phyloP scores from a whole-genome alignment of 73 alveolate genomes.

The Symbiodinium pilosum region DNA sequence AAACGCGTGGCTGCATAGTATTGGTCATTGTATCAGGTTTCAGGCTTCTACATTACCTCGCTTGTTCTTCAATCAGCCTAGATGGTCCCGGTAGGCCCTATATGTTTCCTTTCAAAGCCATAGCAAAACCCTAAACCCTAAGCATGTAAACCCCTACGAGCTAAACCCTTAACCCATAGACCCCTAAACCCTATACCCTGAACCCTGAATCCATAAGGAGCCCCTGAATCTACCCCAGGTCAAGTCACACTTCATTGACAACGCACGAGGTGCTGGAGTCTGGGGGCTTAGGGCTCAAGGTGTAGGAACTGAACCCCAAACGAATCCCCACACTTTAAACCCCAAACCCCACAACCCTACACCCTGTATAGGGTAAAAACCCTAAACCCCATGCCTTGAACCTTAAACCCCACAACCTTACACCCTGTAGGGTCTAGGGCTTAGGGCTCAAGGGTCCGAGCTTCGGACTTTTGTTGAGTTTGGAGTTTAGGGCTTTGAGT shows the following conservation, averaged over 20 bases:
- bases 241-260: constrained; percentile 6
- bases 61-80: too few species aligned
- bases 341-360: too few species aligned
- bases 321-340: too few species aligned
- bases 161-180: neutral
- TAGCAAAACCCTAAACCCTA: neutral
- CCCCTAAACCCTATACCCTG: neutral
- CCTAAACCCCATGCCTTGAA: too few species aligned
- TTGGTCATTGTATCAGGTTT: too few species aligned
- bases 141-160: neutral
- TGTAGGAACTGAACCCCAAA: too few species aligned
- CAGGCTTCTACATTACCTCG: too few species aligned
- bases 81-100: too few species aligned
- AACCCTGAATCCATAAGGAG: neutral
- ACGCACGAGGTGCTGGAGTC: neutral
- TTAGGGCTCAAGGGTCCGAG: neutral
- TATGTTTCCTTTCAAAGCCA: too few species aligned
- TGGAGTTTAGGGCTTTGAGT: neutral
- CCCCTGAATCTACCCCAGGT: neutral
- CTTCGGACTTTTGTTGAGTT: neutral
- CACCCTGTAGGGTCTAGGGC: neutral
- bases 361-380: too few species aligned
- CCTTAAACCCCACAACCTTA: too few species aligned
- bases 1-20: too few species aligned
- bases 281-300: neutral